Percentiles rank a stretch among this genome's conserved stretches.
phyloP scores from a whole-genome alignment of 148 eudicot genomes.

The Pharnaceum exiguum region DNA sequence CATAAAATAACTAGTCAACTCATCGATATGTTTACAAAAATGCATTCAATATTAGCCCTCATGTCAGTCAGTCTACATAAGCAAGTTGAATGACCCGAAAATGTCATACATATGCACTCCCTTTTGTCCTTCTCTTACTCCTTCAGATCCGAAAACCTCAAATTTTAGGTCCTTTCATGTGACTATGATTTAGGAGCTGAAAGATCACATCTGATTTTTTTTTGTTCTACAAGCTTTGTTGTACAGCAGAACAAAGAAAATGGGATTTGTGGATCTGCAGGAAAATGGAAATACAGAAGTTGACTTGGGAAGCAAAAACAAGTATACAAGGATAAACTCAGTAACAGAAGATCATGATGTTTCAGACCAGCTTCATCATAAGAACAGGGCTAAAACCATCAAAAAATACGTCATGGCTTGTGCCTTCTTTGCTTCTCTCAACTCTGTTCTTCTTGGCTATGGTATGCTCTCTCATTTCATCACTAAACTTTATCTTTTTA shows the following conservation, averaged over 20 bases:
- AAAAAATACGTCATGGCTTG: conserved; percentile 83
- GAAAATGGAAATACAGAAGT: conserved; percentile 14
- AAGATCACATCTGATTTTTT: background rate
- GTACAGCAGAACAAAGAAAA: conserved; percentile 34
- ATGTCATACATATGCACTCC: background rate
- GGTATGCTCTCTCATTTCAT: conserved; percentile 30
- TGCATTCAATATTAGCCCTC: background rate
- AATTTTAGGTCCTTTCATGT: background rate
- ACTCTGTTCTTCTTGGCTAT: conserved; percentile 87
- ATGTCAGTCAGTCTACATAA: background rate
- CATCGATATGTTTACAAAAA: background rate
- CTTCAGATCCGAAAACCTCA: background rate
- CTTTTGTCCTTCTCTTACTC: background rate
- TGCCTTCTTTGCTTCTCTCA: conserved; percentile 90
- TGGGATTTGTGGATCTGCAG: conserved; percentile 16
- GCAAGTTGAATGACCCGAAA: conserved; percentile 5
- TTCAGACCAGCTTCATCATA: conserved; percentile 22
- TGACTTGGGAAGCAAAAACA: conserved; percentile 43
- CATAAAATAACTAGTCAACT: background rate
- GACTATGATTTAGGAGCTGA: background rate
- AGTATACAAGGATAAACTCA: conserved; percentile 54
- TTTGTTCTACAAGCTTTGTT: background rate
- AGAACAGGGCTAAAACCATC: conserved; percentile 33
- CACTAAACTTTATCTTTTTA: background rate
- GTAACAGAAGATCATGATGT: conserved; percentile 27